Base-by-base conservation (phyloP, 139 green algal species). In the Microglena sp. region DNA sequence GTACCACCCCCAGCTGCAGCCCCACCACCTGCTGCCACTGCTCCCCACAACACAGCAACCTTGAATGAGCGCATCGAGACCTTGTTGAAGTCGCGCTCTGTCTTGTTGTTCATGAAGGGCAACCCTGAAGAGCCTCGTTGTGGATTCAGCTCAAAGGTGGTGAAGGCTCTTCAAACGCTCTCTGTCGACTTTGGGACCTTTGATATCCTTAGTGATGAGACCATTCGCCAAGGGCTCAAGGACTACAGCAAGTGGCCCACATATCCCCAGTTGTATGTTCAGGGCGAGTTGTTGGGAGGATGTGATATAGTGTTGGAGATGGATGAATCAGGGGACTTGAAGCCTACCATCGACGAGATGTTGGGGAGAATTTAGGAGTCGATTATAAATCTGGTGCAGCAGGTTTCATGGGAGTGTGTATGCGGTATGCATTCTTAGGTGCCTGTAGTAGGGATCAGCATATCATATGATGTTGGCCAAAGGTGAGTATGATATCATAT, bases 141-240 rank as follows among this genome's bases (percentile, higher is more conserved):
- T 68, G 92, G 92, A 0, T 98, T 98, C 80, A 91, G 79, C 57
- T 26, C 66, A 6, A 85, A 86, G 58, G 90, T 92, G n/a, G 60
- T 69, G 22, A 40, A 66, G 1, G 68, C 68, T 6, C 35, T 75
- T n/a, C 63, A 21, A 3, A 5, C 3, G 3, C 27, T n/a, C 4
- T 75, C 76, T 2, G 57, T 82, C 22, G 18, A 69, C 3, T 96
- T 91, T 70, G 72, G 75, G 18, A 73, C 62, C 33, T 96, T 96
- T 73, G 92, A 97, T 77, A 96, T 97, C 71, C 78, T 97, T 5
- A 18, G 24, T 1, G 86, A 95, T 64, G 83, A 94, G 45, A 75
- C 58, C 0, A 64, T 96, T 0, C 77, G 91, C 32, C 79, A 93
- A 67, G 88, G 87, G 1, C 75, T 97, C 29, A 97, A 97, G 76